Conservation (phyloP, 805 yeast genomes). For the Pichia phayaonensis region DNA sequence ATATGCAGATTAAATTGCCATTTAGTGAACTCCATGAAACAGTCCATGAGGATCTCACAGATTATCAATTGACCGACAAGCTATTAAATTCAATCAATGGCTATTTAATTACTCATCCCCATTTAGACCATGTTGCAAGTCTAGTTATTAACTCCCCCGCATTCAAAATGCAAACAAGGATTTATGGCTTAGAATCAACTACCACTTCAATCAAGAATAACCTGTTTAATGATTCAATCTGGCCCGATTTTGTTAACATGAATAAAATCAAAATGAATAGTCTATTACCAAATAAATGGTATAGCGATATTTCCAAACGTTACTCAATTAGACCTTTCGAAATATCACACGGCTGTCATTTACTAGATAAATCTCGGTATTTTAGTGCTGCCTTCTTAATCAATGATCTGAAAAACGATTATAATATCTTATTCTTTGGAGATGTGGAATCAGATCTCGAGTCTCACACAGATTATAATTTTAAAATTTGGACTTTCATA, state of each 20-base stretch:
- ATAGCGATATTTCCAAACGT: slow-evolving; percentile 22
- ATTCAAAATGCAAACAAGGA: slow-evolving; percentile 30
- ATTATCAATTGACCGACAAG: background rate
- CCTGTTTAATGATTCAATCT: slow-evolving; percentile 64
- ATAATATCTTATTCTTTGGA: slow-evolving; percentile 61
- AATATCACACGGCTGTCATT: slow-evolving; percentile 30
- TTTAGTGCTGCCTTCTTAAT: slow-evolving; percentile 58
- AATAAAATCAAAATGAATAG: slow-evolving; percentile 20
- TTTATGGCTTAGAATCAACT: slow-evolving; percentile 51
- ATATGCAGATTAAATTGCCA: slow-evolving; percentile 1
- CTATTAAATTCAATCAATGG: slow-evolving; percentile 33
- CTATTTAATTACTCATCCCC: slow-evolving; percentile 71
- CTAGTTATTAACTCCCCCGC: slow-evolving; percentile 66
- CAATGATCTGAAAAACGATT: slow-evolving; percentile 20
- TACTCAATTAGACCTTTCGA: slow-evolving; percentile 36
- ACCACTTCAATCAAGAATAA: slow-evolving; percentile 42
- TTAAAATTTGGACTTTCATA: slow-evolving; percentile 48
- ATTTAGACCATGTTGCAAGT: slow-evolving; percentile 71
- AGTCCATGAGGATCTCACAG: background rate
- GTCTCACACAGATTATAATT: slow-evolving; percentile 33
- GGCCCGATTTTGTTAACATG: slow-evolving; percentile 62
- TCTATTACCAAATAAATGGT: slow-evolving; percentile 5
- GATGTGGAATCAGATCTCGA: slow-evolving; percentile 68
- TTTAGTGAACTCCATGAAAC: background rate
- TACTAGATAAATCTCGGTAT: slow-evolving; percentile 19